Percentiles rank a stretch among this genome's conserved stretches.
These are phyloP conservation scores for Coriaria nepalensis DNA, from an alignment of 306 rosid species.

Conservation along the genomic window DNA sequence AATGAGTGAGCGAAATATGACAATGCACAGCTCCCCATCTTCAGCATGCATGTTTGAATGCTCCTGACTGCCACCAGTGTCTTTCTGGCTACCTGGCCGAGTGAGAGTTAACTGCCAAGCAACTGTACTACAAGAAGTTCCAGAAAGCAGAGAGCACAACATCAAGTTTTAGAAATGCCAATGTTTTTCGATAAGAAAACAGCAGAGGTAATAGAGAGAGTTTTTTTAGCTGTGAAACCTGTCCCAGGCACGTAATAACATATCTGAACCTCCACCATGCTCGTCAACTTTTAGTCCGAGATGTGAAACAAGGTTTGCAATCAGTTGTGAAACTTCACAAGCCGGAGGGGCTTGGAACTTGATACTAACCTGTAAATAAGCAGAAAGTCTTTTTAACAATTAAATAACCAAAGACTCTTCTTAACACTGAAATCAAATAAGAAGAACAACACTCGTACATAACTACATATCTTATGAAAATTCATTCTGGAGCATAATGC, in stretches of 20 bases:
- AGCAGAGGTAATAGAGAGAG: no score
- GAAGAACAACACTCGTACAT: no score
- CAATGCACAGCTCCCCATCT: conserved; percentile 42
- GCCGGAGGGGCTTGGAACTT: conserved; percentile 67
- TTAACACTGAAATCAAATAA: background rate
- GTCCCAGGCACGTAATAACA: conserved; percentile 78
- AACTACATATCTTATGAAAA: no score
- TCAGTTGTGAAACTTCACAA: conserved; percentile 60
- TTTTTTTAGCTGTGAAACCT: no score
- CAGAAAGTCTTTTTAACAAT: background rate
- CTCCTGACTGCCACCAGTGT: conserved; percentile 24
- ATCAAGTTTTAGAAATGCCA: no score
- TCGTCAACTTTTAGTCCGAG: conserved; percentile 67
- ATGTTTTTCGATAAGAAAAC: no score
- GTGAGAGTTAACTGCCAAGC: conserved; percentile 77
- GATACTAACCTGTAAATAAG: conserved; percentile 38
- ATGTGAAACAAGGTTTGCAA: conserved; percentile 51
- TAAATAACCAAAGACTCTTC: background rate
- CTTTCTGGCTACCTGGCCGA: conserved; percentile 28
- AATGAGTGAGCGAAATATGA: conserved; percentile 54
- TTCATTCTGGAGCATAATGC: no score
- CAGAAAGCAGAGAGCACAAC: no score
- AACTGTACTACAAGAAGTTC: conserved; percentile 41
- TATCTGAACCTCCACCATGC: conserved; percentile 49
- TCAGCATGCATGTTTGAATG: conserved; percentile 19